These are phyloP conservation scores for Apium graveolens DNA, from an alignment of 129 eudicot genomes.

Conservation along the genomic window DNA sequence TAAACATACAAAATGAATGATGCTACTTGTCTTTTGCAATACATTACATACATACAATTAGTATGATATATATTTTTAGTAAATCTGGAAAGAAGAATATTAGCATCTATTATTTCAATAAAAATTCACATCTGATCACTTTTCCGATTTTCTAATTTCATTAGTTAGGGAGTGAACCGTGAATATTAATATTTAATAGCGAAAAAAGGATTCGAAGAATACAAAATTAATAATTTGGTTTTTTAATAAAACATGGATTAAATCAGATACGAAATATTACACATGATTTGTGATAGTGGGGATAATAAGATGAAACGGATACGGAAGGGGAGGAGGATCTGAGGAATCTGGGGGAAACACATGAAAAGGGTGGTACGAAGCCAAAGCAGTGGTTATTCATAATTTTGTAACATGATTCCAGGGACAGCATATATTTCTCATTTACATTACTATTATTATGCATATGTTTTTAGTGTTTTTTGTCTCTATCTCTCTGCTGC, in stretches of 20 bases:
- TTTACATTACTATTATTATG: background rate
- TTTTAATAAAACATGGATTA: too few species aligned
- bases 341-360: background rate
- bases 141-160: background rate
- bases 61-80: background rate
- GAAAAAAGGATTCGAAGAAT: too few species aligned
- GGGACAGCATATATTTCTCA: background rate
- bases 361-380: background rate
- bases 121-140: background rate
- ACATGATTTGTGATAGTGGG: background rate
- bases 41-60: background rate
- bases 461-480: background rate
- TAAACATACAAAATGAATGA: background rate
- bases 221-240: too few species aligned
- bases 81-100: background rate
- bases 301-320: background rate
- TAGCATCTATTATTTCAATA: too few species aligned
- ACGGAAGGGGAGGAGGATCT: background rate
- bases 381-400: background rate
- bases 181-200: too few species aligned
- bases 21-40: background rate
- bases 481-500: background rate
- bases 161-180: too few species aligned
- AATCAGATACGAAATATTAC: too few species aligned
- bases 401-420: background rate